These are phyloP conservation scores for Candida montana DNA, from an alignment of 805 yeast genomes.

Conservation along the genomic window DNA sequence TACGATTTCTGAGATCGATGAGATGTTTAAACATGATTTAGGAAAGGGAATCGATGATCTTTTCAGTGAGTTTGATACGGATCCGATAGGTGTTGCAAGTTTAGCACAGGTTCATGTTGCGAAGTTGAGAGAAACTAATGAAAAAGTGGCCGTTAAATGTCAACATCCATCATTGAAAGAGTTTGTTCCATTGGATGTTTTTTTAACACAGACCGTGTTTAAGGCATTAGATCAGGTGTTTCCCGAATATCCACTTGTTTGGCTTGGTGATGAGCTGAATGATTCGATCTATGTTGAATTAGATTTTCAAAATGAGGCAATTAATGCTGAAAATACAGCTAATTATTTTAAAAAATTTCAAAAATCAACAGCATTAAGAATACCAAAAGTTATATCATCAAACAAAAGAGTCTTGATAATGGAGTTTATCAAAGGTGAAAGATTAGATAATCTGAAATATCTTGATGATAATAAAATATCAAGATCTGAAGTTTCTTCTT, in stretches of 20 bases:
- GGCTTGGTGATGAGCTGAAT: slow-evolving; percentile 95
- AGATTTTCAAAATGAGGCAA: slow-evolving; percentile 82
- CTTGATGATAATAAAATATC: slow-evolving; percentile 60
- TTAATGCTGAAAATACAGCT: slow-evolving; percentile 67
- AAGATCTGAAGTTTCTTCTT: slow-evolving; percentile 72
- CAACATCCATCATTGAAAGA: slow-evolving; percentile 87
- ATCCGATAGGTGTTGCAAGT: slow-evolving; percentile 93
- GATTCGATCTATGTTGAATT: slow-evolving; percentile 85
- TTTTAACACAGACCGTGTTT: slow-evolving; percentile 73
- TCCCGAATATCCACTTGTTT: slow-evolving; percentile 88
- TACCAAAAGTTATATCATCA: slow-evolving; percentile 70
- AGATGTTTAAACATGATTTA: slow-evolving; percentile 64
- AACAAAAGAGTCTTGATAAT: slow-evolving; percentile 69
- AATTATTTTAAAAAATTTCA: slow-evolving; percentile 55
- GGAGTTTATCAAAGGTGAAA: slow-evolving; percentile 80
- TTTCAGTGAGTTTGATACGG: slow-evolving; percentile 59
- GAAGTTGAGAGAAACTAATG: slow-evolving; percentile 45
- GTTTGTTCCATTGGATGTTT: slow-evolving; percentile 87
- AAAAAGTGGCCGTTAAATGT: slow-evolving; percentile 85
- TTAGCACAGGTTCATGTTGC: slow-evolving; percentile 94
- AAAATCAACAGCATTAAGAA: slow-evolving; percentile 64
- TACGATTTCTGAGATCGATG: slow-evolving; percentile 58
- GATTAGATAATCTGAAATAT: slow-evolving; percentile 72
- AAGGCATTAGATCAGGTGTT: slow-evolving; percentile 67
- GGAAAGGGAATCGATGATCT: slow-evolving; percentile 54